A percentile compares a stretch with the other conserved stretches of the same genome.
phyloP scores from a whole-genome alignment of 495 filamentous ascomycete species.

The Penicillium crystallinum region DNA sequence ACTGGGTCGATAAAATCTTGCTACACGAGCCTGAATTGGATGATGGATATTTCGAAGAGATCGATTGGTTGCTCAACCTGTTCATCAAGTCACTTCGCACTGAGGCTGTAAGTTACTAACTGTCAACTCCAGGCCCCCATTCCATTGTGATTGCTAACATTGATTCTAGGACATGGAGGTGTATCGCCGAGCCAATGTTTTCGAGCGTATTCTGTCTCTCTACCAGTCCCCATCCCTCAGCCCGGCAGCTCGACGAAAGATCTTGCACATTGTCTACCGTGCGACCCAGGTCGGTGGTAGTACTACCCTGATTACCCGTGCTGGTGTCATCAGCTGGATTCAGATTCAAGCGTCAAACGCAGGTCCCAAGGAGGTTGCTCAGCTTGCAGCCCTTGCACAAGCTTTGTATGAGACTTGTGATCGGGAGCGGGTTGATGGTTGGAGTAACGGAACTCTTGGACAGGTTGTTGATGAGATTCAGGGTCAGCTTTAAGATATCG shows the following conservation, averaged over 20 bases:
- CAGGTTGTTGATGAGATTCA: constrained; percentile 26
- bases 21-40: constrained; percentile 64
- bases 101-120: constrained; percentile 34
- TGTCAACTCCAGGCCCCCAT: background rate
- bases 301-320: constrained; percentile 78
- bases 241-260: constrained; percentile 54
- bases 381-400: constrained; percentile 53
- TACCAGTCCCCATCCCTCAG: constrained; percentile 62
- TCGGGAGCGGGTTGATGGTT: constrained; percentile 56
- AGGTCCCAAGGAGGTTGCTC: constrained; percentile 38
- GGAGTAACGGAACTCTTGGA: constrained; percentile 53
- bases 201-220: constrained; percentile 71
- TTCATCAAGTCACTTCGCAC: constrained; percentile 66
- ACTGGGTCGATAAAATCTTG: constrained; percentile 68
- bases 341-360: constrained; percentile 48
- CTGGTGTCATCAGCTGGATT: constrained; percentile 79
- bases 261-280: constrained; percentile 69
- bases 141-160: constrained; percentile 3
- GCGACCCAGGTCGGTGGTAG: constrained; percentile 71
- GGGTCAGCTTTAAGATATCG: constrained; percentile 6
- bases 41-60: constrained; percentile 68
- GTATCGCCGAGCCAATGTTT: constrained; percentile 73
- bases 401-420: constrained; percentile 69
- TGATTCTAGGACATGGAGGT: constrained; percentile 64
- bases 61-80: constrained; percentile 75